A percentile compares a stretch with the other conserved stretches of the same genome.
Evolutionary conservation across 2,329 filamentous ascomycete species (phyloP).

Genomic region (Fusarium foetens): DNA sequence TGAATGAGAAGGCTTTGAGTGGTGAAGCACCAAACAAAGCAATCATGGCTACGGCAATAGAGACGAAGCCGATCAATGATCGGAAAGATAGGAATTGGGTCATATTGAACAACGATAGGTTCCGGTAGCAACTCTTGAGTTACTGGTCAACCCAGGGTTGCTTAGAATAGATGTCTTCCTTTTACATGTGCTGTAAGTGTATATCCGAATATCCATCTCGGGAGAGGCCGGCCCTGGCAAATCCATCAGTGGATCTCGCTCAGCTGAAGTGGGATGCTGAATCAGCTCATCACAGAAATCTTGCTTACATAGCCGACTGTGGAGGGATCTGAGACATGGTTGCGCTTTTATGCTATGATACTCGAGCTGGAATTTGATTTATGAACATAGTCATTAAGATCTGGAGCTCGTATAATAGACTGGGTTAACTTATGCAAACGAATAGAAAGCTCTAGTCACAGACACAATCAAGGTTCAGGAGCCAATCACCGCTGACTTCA

Average conservation of each 20-base stretch:
- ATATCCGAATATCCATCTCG: constrained; percentile 44
- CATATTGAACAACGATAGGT: constrained; percentile 24
- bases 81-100: constrained; percentile 34
- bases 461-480: neutral
- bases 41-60: constrained; percentile 37
- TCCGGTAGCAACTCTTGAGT: neutral
- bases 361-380: neutral
- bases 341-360: neutral
- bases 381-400: neutral
- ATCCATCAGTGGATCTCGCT: constrained; percentile 30
- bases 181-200: constrained; percentile 13
- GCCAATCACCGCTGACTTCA: neutral
- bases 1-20: constrained; percentile 35
- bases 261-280: constrained; percentile 28
- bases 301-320: neutral
- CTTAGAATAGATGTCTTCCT: neutral
- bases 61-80: constrained; percentile 35
- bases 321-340: constrained; percentile 2
- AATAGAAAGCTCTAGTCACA: neutral
- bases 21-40: constrained; percentile 40
- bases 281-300: constrained; percentile 23
- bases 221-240: constrained; percentile 3
- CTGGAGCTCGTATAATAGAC: neutral
- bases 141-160: neutral
- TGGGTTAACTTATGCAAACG: neutral